A percentile compares a stretch with the other conserved stretches of the same genome.
phyloP scores from a whole-genome alignment of 2,329 filamentous ascomycete species.

The Exophiala sideris region DNA sequence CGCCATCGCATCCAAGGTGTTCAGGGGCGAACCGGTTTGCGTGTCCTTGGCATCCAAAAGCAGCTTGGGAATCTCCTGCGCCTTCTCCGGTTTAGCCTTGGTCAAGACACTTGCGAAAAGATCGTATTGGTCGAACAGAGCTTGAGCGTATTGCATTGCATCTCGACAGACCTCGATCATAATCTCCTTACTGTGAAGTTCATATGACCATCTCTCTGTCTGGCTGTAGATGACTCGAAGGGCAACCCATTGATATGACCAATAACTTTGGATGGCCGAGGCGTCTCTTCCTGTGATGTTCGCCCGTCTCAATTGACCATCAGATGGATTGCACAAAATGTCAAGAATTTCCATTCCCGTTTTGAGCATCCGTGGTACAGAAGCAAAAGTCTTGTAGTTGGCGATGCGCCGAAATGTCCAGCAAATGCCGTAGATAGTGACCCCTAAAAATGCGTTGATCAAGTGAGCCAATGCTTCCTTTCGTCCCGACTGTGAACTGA shows the following conservation, averaged over 20 bases:
- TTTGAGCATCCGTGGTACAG: slow-evolving; percentile 59
- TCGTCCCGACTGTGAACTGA: slow-evolving; percentile 66
- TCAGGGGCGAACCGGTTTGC: slow-evolving; percentile 50
- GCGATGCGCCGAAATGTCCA: slow-evolving; percentile 56
- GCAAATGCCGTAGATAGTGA: slow-evolving; percentile 55
- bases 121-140: slow-evolving; percentile 78
- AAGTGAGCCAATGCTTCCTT: slow-evolving; percentile 60
- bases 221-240: slow-evolving; percentile 76
- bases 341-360: slow-evolving; percentile 61
- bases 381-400: slow-evolving; percentile 56
- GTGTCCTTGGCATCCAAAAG: slow-evolving; percentile 44
- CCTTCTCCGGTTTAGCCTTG: slow-evolving; percentile 41
- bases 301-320: slow-evolving; percentile 58
- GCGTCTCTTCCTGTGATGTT: slow-evolving; percentile 59
- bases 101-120: slow-evolving; percentile 71
- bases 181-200: slow-evolving; percentile 63
- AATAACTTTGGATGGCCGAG: slow-evolving; percentile 69
- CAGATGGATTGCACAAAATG: slow-evolving; percentile 61
- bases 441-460: slow-evolving; percentile 55
- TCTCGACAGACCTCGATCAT: slow-evolving; percentile 95
- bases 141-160: slow-evolving; percentile 88
- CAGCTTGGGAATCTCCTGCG: slow-evolving; percentile 50
- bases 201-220: slow-evolving; percentile 77
- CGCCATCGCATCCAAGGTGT: slow-evolving; percentile 65
- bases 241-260: slow-evolving; percentile 78